Percentiles rank a stretch among this genome's conserved stretches.
Conservation (phyloP, 2,329 filamentous ascomycete species). For the Aspergillus flavus region DNA sequence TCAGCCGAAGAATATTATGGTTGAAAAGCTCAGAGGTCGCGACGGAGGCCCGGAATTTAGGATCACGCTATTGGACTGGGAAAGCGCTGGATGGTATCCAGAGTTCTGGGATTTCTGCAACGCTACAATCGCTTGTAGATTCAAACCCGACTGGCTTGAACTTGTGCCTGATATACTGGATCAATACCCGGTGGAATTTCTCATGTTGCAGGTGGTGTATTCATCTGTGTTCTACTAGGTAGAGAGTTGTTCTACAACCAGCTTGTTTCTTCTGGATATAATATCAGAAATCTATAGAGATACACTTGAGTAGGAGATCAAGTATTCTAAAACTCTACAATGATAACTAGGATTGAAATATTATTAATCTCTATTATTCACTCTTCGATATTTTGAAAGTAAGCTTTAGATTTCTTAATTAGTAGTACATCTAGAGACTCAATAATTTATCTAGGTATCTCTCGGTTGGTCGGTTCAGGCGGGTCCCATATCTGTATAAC, state of each 20-base stretch:
- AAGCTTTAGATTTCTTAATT: no score
- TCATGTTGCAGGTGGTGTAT: constrained; percentile 20
- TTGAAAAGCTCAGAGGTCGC: background rate
- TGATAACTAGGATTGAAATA: no score
- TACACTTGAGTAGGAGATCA: no score
- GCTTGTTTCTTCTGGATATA: no score
- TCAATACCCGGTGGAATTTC: constrained; percentile 15
- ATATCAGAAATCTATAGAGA: no score
- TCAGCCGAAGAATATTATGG: constrained; percentile 8
- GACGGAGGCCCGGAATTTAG: background rate
- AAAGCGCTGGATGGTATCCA: constrained; percentile 19
- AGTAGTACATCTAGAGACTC: no score
- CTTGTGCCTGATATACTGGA: constrained; percentile 19
- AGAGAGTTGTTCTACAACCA: background rate
- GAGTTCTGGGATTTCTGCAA: constrained; percentile 25
- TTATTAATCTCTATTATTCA: no score
- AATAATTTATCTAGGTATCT: no score
- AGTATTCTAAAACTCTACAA: no score
- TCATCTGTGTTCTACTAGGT: constrained; percentile 13
- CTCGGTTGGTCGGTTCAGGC: no score
- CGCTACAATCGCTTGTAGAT: constrained; percentile 18
- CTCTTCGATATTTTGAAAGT: no score
- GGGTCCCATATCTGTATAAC: no score
- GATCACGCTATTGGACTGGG: constrained; percentile 17
- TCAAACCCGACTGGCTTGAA: constrained; percentile 19